Conservation (phyloP, 495 filamentous ascomycete genomes). For the Cercophora scortea region DNA sequence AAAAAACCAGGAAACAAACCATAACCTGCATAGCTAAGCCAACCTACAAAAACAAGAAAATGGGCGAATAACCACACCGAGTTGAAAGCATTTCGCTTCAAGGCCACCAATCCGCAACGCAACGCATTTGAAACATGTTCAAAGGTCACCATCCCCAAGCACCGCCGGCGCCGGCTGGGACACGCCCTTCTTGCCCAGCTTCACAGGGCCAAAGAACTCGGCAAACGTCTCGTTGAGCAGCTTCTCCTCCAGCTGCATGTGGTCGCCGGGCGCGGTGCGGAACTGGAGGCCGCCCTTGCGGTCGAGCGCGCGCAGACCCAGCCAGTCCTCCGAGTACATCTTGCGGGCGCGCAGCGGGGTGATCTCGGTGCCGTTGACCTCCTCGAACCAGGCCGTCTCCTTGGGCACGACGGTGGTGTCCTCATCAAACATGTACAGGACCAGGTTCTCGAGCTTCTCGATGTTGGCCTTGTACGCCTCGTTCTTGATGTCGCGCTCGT, state of each 20-base stretch:
- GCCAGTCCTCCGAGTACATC: conserved; percentile 89
- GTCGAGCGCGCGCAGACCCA: conserved; percentile 78
- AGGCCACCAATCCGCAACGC: not conserved
- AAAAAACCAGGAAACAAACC: not conserved
- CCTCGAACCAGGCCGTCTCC: conserved; percentile 86
- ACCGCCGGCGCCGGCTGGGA: conserved; percentile 2
- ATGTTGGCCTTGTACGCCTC: conserved; percentile 65
- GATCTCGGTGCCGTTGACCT: conserved; percentile 65
- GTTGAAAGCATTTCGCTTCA: too few relatives aligned
- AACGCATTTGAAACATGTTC: not conserved
- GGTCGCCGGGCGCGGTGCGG: conserved; percentile 57
- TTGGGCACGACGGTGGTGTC: conserved; percentile 84
- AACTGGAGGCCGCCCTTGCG: conserved; percentile 73
- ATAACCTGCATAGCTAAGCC: too few relatives aligned
- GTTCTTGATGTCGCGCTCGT: conserved; percentile 75
- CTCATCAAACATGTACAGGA: conserved; percentile 84
- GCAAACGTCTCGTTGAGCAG: conserved; percentile 58
- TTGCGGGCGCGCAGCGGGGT: conserved; percentile 61
- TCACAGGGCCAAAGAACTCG: conserved; percentile 59
- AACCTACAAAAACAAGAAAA: too few relatives aligned
- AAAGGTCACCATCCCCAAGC: conserved; percentile 16
- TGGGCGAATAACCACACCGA: too few relatives aligned
- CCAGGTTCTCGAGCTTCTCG: conserved; percentile 62
- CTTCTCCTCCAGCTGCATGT: conserved; percentile 75
- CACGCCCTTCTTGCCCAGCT: conserved; percentile 16